Evolutionary conservation across 2,329 filamentous ascomycete species (phyloP), one percentile per base, ranked within the genome.

Genomic region (Nannizziopsis arthrosporioides): DNA sequence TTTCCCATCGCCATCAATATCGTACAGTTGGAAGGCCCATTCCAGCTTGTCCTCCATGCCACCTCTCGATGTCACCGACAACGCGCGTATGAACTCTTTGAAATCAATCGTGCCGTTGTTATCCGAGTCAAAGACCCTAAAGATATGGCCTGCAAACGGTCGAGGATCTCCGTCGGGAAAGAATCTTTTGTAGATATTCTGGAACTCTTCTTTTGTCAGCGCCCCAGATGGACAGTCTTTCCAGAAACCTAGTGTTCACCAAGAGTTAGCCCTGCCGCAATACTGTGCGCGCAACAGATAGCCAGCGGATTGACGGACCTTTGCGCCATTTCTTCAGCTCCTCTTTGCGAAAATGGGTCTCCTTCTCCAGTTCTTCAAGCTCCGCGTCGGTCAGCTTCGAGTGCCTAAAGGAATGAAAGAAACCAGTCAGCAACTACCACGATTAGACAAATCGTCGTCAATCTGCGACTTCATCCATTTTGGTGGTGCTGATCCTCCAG

Each of bases 241-340:
- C 53, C 96, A 77, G 73, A 98, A 96, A 55, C 90, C 90, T 95
- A 60, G 17, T 17, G 36, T 22, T 34, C 8, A 22, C 34, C 27
- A 39, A 18, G 37, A 41, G 5, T 19, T n/a, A n/a, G 12, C 12
- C 7, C 14, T 32, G 14, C 10, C 12, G 41, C 15, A 3, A 2
- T 9, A 2, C 8, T 38, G 7, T 15, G 30, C 15, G 18, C 18
- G 6, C 39, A 12, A 15, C 7, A 6, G 39, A 8, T 5, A 32
- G 12, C n/a, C n/a, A 17, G n/a, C 3, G 22, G 3, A 3, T 27
- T 27, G 11, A 39, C 80, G 55, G 69, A 94, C 92, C 92, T 77
- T 96, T 96, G 72, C 98, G 96, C 92, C 92, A 98, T 81, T 96
- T 90, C 68, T 98, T 92, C 65, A 98, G 71, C 71, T 98, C 92